Conservation (phyloP, 2,329 filamentous ascomycete genomes). For the Paecilomyces dactylethromorphus region DNA sequence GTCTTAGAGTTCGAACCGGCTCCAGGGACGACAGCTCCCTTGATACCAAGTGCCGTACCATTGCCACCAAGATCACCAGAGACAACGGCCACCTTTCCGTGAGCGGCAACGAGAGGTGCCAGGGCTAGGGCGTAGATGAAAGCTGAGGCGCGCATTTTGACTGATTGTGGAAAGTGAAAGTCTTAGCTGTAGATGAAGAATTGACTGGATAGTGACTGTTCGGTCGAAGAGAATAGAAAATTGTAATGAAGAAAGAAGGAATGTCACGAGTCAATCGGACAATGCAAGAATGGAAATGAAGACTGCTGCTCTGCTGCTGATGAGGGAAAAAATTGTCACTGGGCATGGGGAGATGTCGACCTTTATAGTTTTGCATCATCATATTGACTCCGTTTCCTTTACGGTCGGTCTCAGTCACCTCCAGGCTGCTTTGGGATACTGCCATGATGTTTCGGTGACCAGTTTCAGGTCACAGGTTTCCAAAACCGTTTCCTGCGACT, state of each 20-base stretch:
- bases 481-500: background rate
- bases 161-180: background rate
- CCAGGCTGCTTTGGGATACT: background rate
- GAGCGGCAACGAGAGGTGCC: conserved; percentile 1
- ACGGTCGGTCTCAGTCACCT: background rate
- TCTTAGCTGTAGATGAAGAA: background rate
- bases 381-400: no score
- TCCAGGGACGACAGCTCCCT: conserved; percentile 3
- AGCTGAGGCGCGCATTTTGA: conserved; percentile 1
- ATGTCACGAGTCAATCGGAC: background rate
- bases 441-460: background rate
- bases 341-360: background rate
- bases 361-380: background rate
- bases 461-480: background rate
- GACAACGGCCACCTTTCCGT: conserved; percentile 5
- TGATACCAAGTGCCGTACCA: conserved; percentile 5
- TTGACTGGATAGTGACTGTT: background rate
- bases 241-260: background rate
- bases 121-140: conserved; percentile 1
- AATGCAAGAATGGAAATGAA: background rate
- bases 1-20: conserved; percentile 3
- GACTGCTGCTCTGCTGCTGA: background rate
- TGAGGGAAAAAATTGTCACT: background rate
- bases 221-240: no score
- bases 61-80: conserved; percentile 5